Base-by-base conservation (phyloP, 805 yeast species). In the Ogataea methanolica region DNA sequence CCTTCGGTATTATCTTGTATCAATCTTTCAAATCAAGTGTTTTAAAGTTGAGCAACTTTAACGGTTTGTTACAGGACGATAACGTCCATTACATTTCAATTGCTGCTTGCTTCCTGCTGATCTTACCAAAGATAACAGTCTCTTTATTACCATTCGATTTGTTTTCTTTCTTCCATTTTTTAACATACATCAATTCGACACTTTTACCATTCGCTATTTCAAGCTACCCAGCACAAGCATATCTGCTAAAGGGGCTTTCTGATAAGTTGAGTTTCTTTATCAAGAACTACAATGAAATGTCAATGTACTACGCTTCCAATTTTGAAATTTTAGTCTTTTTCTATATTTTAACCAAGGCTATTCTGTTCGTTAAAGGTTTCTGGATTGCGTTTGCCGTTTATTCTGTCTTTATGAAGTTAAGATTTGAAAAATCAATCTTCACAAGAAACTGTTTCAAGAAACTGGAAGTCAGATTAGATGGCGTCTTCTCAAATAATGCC, bases 141-240 rank as follows among this genome's bases (percentile, higher is more conserved):
- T 76, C 96, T 2, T 69, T 85, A 52, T 63, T 83, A 22, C 96
- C 97, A 46, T 89, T 86, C 61, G 71, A 80, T 41, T 70, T 87
- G 47, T 91, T 85, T 66, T 84, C 97, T 7, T 62, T 82, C 17
- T 90, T 92, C 79, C 97, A 91, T 64, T 82, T 80, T 11, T 71
- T 90, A 59, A 82, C 85, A 17, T 92, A 88, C 70, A 54, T 77
- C 46, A 80, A 85, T 56, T 74, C 80, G 38, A 76, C 74, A 53
- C 54, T 92, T 47, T 71, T 91, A 44, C 96, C 97, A 36, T 71
- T 79, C 6, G 67, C 81, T 22, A 75, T 76, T 7, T 54, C 42
- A 43, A 47, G 50, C 39, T 46, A 49, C 17, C 34, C 38, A 3
- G 46, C 49, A 6, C 31, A 26, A 26, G 31, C 31, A 26, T 26